Conservation (phyloP, 1,284 basidiomycete species). For the Cryptococcus sp. region DNA sequence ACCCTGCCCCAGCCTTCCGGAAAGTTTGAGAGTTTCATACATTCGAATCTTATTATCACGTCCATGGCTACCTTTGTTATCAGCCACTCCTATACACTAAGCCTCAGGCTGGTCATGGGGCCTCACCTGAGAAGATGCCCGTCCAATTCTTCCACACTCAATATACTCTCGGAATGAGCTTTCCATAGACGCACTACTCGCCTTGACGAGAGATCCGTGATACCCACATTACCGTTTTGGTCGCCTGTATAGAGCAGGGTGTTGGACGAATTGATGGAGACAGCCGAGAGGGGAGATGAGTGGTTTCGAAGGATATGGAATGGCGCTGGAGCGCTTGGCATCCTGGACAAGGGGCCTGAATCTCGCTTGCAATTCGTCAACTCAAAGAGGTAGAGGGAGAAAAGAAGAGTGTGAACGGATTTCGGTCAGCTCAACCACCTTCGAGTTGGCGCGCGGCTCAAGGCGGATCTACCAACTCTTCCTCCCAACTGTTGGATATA, state of each 20-base stretch:
- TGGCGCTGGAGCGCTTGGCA: slow-evolving; percentile 52
- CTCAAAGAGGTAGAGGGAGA: neutral
- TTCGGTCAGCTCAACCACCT: too few species aligned
- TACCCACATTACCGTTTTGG: slow-evolving; percentile 61
- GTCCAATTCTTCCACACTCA: slow-evolving; percentile 71
- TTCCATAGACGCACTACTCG: slow-evolving; percentile 68
- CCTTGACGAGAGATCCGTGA: slow-evolving; percentile 67
- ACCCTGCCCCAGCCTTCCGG: slow-evolving; percentile 51
- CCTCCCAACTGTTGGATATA: too few species aligned
- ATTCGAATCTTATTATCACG: slow-evolving; percentile 61
- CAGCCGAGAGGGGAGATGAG: slow-evolving; percentile 53
- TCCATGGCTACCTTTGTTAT: slow-evolving; percentile 59
- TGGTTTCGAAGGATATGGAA: slow-evolving; percentile 72
- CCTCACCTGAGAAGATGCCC: slow-evolving; percentile 65
- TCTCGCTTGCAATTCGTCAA: neutral
- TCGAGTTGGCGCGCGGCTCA: too few species aligned
- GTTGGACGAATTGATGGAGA: slow-evolving; percentile 62
- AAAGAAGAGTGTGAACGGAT: neutral
- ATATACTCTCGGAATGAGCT: slow-evolving; percentile 68
- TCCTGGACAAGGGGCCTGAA: slow-evolving; percentile 1
- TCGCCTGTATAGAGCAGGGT: slow-evolving; percentile 78
- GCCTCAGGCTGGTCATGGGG: neutral
- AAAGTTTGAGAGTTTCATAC: slow-evolving; percentile 49
- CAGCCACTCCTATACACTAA: slow-evolving; percentile 7
- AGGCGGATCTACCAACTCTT: too few species aligned